Base-by-base conservation (phyloP, 177 flowering plant genomes). In the Telopea speciosissima region DNA sequence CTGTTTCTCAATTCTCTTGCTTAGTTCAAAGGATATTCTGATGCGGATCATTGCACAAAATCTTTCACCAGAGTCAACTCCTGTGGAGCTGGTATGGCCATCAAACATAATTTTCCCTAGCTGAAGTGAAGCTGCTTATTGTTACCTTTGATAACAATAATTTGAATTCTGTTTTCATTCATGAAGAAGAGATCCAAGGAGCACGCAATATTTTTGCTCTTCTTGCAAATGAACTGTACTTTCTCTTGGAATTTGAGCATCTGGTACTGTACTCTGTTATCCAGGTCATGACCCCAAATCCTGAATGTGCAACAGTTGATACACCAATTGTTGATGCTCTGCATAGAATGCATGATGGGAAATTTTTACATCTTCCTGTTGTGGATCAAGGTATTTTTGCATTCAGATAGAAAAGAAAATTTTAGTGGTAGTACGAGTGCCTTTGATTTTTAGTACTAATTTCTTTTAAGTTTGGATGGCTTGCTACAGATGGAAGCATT, bases 241-340 rank as follows among this genome's bases (percentile, higher is more conserved):
- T 49, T 24, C 14, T 22, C 21, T 42, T 63, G 45, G 36, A 44
- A 16, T 45, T 54, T 36, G 10, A 63, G 23, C 68, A 67, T 49
- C 25, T 56, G 4, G 8, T 63, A 28, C 23, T 69, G 68, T 60
- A 52, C 45, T 70, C 63, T 74, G 63, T 59, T 81, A 24, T 73
- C 52, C 81, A 95, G 99, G 93, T 93, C 73, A 96, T 96, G 98
- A 96, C 99, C 66, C 97, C 95, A 44, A 93, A 93, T 83, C 99
- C 99, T 72, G 97, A 93, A 79, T 96, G 95, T 87, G 98, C 90
- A 16, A 84, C 91, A 68, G 79, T 91, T 80, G 99, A 93, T 73
- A 90, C 97, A 24, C 95, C 99, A 52, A 93, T 96, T 73, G 97
- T 96, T 73, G 98, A 96, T 85, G 98, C 99, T 77, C 77, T 96